Conservation (phyloP, 768 basidiomycete genomes). For the Lactarius pseudohatsudake region DNA sequence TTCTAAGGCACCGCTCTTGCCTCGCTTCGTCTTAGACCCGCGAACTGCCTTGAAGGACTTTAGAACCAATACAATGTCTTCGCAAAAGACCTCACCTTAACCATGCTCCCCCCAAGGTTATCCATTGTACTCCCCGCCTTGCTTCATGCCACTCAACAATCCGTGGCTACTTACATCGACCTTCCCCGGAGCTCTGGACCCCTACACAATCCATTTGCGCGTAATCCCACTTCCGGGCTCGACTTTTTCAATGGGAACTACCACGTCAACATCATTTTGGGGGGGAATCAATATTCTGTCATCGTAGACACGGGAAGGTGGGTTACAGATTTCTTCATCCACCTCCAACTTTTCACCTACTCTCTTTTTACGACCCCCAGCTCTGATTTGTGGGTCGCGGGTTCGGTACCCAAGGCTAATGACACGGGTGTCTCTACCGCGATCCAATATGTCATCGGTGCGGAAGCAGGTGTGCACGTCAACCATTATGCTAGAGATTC, state of each 20-base stretch:
- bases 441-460: constrained; percentile 56
- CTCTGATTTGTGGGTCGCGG: constrained; percentile 63
- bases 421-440: constrained; percentile 40
- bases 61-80: not conserved
- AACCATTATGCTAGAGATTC: no score
- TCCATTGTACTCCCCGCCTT: constrained; percentile 4
- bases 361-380: constrained; percentile 35
- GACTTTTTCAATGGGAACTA: not conserved
- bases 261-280: constrained; percentile 40
- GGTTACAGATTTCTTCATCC: not conserved
- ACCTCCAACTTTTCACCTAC: not conserved
- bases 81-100: not conserved
- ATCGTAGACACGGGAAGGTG: constrained; percentile 51
- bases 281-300: constrained; percentile 36
- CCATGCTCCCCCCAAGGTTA: constrained; percentile 6
- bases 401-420: constrained; percentile 41
- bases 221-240: not conserved
- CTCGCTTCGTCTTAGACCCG: no score
- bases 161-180: constrained; percentile 7
- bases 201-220: not conserved
- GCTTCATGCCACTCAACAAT: not conserved
- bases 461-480: constrained; percentile 34
- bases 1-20: no score
- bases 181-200: not conserved
- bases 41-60: not conserved